Evolutionary conservation across 345 rosid genomes (phyloP), one percentile per base, ranked within the genome.

Genomic region (Adansonia digitata): DNA sequence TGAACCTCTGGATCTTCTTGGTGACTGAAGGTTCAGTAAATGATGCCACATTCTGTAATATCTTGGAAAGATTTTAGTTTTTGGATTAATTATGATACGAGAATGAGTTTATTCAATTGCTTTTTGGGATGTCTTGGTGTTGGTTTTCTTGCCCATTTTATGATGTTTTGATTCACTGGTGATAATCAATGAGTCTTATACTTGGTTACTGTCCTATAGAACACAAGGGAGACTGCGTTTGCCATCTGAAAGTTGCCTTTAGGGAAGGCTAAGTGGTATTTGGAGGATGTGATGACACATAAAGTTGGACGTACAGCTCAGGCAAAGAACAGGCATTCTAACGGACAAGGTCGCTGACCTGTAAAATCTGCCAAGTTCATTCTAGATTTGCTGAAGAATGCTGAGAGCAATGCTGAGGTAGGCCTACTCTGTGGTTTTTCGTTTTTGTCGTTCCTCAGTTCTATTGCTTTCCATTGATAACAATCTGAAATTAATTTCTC

Each of bases 301-400:
- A 96, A 96, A 80, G 97, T 96, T 5, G 99, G 98, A n/a, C 86
- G 98, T n/a, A 96, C 99, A 83, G 99, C 99, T 61, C 99, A 96
- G 84, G 99, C 98, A 31, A 96, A 96, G 85, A 93, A 89, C 85
- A 88, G 98, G 81, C 98, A 93, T 71, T 88, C 97, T 1, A 95
- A 95, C 75, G 99, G 99, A 34, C 98, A 95, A 75, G 99, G 98
- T 66, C 92, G 98, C 22, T 95, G 99, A 98, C 98, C 99, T 0
- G 92, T 82, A 0, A 95, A 95, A 72, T 95, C 99, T 75, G 97
- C 98, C 18, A 84, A 79, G 56, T 95, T 93, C 48, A 91, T 95
- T 71, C 87, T 95, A 22, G 99, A 95, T 80, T 81, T 95, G 78
- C 85, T 95, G 53, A 91, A 93, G 92, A 95, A 91, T 77, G 97